Base-by-base conservation (phyloP, 768 basidiomycete species). In the Russula dissimulans region DNA sequence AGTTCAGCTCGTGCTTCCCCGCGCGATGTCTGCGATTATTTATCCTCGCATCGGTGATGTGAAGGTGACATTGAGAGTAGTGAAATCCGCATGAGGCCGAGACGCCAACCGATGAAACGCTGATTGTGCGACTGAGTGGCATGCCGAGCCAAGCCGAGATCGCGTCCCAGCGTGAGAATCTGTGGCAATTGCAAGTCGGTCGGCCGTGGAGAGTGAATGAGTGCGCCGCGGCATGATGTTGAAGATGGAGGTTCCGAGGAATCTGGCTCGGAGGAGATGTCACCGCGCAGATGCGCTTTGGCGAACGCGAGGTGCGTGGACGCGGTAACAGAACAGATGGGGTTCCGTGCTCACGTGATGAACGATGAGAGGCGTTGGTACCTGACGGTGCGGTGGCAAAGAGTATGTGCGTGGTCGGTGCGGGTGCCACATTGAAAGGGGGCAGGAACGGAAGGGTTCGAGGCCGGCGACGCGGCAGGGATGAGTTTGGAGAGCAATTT, bases 91-190 rank as follows among this genome's bases (percentile, higher is more conserved):
- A 26, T 26, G 22, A 26, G 22, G 22, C 22, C 2, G 22, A 26
- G 22, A 26, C 22, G 22, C 22, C 22, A 26, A 26, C 22, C 22
- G 2, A 57, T 1, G 72, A 71, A 17, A 69, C 70, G 18, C 71
- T 68, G 17, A 70, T 71, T 1, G 73, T 73, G 4, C 74, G 72
- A 8, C 71, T 74, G 5, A 72, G 71, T 1, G 74, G 72, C 43
- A 85, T 73, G 4, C 87, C 86, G 3, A 88, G 75, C 9, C 89
- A 76, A 3, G 79, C 75, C 2, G 81, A 81, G 41, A 88, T 81
- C 42, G 88, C 87, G 57, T 87, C 81, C 68, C 85, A 83, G 54
- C 22, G 81, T 83, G 47, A 90, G 79, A 18, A 89, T 78, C 68
- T 88, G 86, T 0, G 86, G 86, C 5, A 76, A 73, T 10, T 79